Conservation (phyloP, 768 basidiomycete species). For the Steccherinum ochraceum region DNA sequence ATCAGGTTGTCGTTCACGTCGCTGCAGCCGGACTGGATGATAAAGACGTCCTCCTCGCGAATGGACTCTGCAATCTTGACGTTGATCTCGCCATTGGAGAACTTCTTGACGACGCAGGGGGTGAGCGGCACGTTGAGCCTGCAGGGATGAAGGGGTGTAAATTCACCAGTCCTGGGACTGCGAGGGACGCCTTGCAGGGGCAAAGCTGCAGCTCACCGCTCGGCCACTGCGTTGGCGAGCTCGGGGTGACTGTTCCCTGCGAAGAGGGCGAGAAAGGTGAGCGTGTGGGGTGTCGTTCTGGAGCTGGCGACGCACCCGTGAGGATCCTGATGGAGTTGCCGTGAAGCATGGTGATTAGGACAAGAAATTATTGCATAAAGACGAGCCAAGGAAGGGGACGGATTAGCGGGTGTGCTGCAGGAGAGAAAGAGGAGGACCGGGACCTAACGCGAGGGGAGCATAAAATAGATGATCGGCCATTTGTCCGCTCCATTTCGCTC, state of each 20-base stretch:
- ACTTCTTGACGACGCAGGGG: slow-evolving; percentile 80
- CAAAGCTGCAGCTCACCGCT: slow-evolving; percentile 79
- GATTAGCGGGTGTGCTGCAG: not conserved
- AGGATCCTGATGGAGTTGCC: slow-evolving; percentile 75
- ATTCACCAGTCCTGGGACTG: slow-evolving; percentile 44
- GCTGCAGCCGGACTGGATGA: slow-evolving; percentile 85
- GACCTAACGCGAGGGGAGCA: not conserved
- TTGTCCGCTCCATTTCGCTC: not conserved
- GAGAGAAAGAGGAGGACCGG: not conserved
- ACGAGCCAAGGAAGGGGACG: slow-evolving; percentile 1
- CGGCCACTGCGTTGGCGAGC: slow-evolving; percentile 91
- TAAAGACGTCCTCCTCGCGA: slow-evolving; percentile 97
- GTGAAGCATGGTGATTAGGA: slow-evolving; percentile 58
- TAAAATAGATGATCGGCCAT: not conserved
- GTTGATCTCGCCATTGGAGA: slow-evolving; percentile 93
- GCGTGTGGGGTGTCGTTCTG: too few species aligned
- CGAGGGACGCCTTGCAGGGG: slow-evolving; percentile 21
- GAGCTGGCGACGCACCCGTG: slow-evolving; percentile 43
- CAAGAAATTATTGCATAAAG: slow-evolving; percentile 12
- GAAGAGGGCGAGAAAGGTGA: slow-evolving; percentile 7
- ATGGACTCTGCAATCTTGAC: slow-evolving; percentile 94
- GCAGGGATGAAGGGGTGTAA: slow-evolving; percentile 32
- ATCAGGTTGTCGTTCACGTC: slow-evolving; percentile 96
- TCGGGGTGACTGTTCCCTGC: slow-evolving; percentile 96
- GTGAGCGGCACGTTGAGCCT: slow-evolving; percentile 89